Conservation (phyloP, 768 basidiomycete genomes). For the Pulveroboletus sp. region DNA sequence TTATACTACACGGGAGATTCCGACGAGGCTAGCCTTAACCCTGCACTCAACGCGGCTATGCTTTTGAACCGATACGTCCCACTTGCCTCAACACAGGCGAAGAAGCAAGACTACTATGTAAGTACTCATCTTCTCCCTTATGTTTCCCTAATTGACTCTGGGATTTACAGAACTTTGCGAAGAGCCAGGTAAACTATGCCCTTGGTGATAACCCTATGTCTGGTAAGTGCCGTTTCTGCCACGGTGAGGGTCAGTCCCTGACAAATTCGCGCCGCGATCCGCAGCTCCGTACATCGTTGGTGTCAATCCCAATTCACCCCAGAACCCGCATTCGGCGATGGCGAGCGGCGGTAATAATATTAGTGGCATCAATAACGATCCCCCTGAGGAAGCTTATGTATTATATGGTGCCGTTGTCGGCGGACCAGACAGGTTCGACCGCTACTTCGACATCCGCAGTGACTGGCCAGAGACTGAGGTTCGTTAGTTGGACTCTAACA, state of each 20-base stretch:
- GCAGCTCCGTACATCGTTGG: conserved; percentile 71
- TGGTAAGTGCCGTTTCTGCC: conserved; percentile 38
- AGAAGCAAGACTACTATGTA: conserved; percentile 58
- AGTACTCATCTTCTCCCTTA: conserved; percentile 9
- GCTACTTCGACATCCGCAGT: conserved; percentile 78
- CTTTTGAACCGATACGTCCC: conserved; percentile 72
- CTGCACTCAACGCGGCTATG: conserved; percentile 85
- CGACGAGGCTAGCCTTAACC: conserved; percentile 73
- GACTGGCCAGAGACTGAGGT: conserved; percentile 92
- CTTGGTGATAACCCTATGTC: conserved; percentile 90
- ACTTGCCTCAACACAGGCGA: conserved; percentile 58
- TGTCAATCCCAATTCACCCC: conserved; percentile 82
- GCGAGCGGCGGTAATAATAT: conserved; percentile 80
- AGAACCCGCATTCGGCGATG: conserved; percentile 87
- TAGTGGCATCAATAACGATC: conserved; percentile 63
- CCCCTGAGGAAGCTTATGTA: conserved; percentile 65
- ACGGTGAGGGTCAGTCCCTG: neutral
- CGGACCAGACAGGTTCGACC: conserved; percentile 73
- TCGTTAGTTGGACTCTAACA: conserved; percentile 3
- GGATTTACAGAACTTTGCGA: conserved; percentile 56
- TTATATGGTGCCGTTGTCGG: conserved; percentile 88
- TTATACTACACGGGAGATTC: conserved; percentile 84
- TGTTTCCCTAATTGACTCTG: conserved; percentile 3
- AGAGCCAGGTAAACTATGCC: conserved; percentile 73
- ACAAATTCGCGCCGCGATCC: neutral